Evolutionary conservation across 1,284 basidiomycete genomes (phyloP), one percentile per base, ranked within the genome.

Genomic region (Apiotrichum montevideense): DNA sequence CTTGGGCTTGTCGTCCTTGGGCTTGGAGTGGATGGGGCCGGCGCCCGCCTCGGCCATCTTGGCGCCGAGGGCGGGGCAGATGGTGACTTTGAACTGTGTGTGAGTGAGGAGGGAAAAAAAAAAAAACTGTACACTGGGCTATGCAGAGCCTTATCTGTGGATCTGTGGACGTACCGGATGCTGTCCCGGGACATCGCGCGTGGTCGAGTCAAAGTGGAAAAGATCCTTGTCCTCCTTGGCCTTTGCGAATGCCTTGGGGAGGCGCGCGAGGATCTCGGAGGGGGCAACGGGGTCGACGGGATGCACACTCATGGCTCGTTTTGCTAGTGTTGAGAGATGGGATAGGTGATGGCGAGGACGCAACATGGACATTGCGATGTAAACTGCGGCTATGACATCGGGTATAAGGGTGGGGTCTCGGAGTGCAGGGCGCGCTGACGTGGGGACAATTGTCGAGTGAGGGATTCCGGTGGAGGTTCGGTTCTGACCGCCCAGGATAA

Each of bases 41-140:
- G 47, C 47, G 15, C 47, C 47, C 8, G 43, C 47, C 6, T 33
- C 48, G 6, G 52, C 51, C 33, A 47, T 37, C 50, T 56, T 52
- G 69, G 59, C 33, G 68, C 86, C 84, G 41, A 94, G 77, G 0
- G 88, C 87, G 21, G 88, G 87, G 67, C 90, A 93, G 21, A 88
- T 72, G 57, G 86, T 81, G 56, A 94, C 82, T 73, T 91, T 82
- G 74, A 88, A 92, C 90, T 94, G 46, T 62, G 50, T n/a, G 8
- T 42, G 32, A 53, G 15, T 39, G 37, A 39, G 9, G 8, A 39
- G 8, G 37, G 13, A 9, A 39, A 8, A 39, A 39, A 39, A 39
- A 39, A 39, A 8, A 39, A 13, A 9, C 13, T 39, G 37, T 2
- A 3, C 29, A 29, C 29, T 3, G 29, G 29, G 29, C 29, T 29